A percentile compares a stretch with the other conserved stretches of the same genome.
Conservation (phyloP, 176 grass and related monocot genomes). For the Stipa capillata region DNA sequence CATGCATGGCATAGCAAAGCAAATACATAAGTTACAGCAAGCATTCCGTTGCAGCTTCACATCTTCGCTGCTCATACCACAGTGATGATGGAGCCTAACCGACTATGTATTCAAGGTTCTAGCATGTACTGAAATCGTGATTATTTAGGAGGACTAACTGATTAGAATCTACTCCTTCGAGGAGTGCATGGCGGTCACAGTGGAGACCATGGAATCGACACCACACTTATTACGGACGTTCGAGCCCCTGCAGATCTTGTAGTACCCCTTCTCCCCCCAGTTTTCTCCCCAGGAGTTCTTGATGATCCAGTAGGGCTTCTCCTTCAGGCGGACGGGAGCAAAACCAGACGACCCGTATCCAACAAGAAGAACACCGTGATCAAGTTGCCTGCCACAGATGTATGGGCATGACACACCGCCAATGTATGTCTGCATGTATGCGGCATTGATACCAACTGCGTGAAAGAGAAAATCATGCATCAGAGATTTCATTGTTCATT, state of each 20-base stretch:
- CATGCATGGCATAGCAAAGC: neutral
- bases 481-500: neutral
- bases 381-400: conserved; percentile 55
- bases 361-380: conserved; percentile 76
- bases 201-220: conserved; percentile 69
- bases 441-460: conserved; percentile 68
- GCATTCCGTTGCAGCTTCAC: conserved; percentile 13
- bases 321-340: conserved; percentile 65
- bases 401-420: conserved; percentile 71
- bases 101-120: neutral
- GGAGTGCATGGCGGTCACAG: conserved; percentile 35
- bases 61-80: conserved; percentile 17
- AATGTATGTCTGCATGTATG: conserved; percentile 76
- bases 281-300: conserved; percentile 77
- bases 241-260: conserved; percentile 69
- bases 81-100: conserved; percentile 20
- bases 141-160: neutral
- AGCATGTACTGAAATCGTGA: neutral
- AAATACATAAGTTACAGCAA: conserved; percentile 14
- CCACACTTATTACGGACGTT: conserved; percentile 55
- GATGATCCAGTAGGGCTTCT: conserved; percentile 79
- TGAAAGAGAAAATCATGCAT: neutral
- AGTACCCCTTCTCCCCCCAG: conserved; percentile 72
- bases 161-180: conserved; percentile 25
- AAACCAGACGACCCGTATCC: conserved; percentile 58